Conservation (phyloP, 192 early-diverging fungal genomes). For the Gaertneriomyces semiglobifer region DNA sequence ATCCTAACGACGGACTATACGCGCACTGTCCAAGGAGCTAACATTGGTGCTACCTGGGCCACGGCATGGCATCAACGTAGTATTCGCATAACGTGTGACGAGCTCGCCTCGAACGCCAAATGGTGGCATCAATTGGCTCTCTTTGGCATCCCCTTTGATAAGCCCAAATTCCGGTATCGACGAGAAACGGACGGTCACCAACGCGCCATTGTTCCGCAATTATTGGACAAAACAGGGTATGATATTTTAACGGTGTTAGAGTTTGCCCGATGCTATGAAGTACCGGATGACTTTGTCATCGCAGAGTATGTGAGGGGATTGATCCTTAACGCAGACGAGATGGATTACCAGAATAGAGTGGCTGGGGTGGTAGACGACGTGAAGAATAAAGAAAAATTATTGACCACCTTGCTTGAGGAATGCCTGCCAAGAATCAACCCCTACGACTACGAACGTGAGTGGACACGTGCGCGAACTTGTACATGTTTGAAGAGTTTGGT, state of each 20-base stretch:
- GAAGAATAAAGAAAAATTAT: conserved; percentile 55
- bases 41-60: conserved; percentile 55
- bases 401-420: conserved; percentile 44
- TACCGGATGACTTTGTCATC: conserved; percentile 50
- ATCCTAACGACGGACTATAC: conserved; percentile 41
- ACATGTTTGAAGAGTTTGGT: background rate
- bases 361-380: conserved; percentile 50
- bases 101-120: conserved; percentile 55
- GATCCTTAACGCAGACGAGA: conserved; percentile 32
- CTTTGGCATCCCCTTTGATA: conserved; percentile 59
- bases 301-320: conserved; percentile 49
- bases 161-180: conserved; percentile 42
- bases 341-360: conserved; percentile 39
- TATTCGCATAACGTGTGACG: conserved; percentile 56
- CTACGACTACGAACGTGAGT: conserved; percentile 67
- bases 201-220: conserved; percentile 49
- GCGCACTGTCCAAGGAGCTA: conserved; percentile 45
- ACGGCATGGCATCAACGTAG: conserved; percentile 64
- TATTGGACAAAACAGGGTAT: conserved; percentile 57
- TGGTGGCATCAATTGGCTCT: conserved; percentile 68
- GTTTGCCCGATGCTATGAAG: conserved; percentile 61
- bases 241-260: conserved; percentile 63
- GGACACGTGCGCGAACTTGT: background rate
- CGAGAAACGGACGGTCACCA: conserved; percentile 50
- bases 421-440: conserved; percentile 47